phyloP scores from a whole-genome alignment of 805 yeast species.

The Yamadazyma takamatsuzukensis region DNA sequence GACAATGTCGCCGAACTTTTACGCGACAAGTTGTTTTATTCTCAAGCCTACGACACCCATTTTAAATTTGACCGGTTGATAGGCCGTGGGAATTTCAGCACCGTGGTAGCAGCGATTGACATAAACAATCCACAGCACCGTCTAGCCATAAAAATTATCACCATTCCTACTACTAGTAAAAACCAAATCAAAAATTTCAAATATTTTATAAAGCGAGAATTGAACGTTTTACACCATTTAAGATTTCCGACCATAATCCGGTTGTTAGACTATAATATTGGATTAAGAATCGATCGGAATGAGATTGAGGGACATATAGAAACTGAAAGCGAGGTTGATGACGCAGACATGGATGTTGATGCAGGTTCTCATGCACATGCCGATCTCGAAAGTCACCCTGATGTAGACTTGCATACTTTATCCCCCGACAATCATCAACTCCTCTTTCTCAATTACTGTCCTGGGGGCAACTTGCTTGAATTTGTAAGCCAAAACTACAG shows the following conservation, averaged over 20 bases:
- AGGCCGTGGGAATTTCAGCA: slow-evolving; percentile 70
- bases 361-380: neutral
- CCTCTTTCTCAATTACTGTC: slow-evolving; percentile 70
- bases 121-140: slow-evolving; percentile 14
- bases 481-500: slow-evolving; percentile 39
- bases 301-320: neutral
- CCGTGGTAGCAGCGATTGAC: slow-evolving; percentile 49
- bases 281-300: slow-evolving; percentile 17
- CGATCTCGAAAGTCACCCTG: neutral
- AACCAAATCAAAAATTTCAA: slow-evolving; percentile 27
- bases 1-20: neutral
- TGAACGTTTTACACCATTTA: slow-evolving; percentile 52
- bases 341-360: neutral
- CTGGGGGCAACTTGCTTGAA: slow-evolving; percentile 83
- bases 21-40: neutral
- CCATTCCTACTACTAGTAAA: slow-evolving; percentile 29
- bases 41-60: neutral
- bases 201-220: slow-evolving; percentile 54
- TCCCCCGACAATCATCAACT: slow-evolving; percentile 26
- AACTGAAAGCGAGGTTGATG: neutral
- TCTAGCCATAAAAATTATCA: slow-evolving; percentile 71
- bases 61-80: slow-evolving; percentile 27
- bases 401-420: slow-evolving; percentile 11
- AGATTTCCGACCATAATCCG: slow-evolving; percentile 69
- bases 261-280: slow-evolving; percentile 49